A percentile compares a stretch with the other conserved stretches of the same genome.
These are phyloP conservation scores for Talaromyces liani DNA, from an alignment of 495 filamentous ascomycete genomes.

Conservation along the genomic window DNA sequence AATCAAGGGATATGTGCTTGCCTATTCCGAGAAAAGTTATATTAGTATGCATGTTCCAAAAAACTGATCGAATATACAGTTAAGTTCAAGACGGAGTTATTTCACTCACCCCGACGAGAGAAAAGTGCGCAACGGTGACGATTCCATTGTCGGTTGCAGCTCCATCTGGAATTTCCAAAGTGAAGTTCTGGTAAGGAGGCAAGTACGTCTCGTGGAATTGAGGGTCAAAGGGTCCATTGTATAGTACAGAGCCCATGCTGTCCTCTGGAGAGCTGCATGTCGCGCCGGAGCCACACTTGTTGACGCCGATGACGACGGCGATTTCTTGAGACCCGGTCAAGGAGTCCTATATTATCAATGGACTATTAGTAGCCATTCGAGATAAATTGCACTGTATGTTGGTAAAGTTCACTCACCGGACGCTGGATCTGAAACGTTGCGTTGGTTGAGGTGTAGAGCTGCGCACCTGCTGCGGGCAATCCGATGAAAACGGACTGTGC, in stretches of 20 bases:
- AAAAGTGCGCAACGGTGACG: conserved; percentile 26
- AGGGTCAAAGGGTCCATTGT: conserved; percentile 25
- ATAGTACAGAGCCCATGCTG: conserved; percentile 22
- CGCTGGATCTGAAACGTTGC: conserved; percentile 26
- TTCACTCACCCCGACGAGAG: conserved; percentile 29
- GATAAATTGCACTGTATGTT: not conserved
- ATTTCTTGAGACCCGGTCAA: conserved; percentile 23
- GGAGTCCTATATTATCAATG: conserved; percentile 16
- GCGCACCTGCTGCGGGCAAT: conserved; percentile 39
- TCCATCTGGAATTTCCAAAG: conserved; percentile 19
- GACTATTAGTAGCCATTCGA: not conserved
- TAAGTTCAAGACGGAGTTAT: not conserved
- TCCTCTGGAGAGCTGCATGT: conserved; percentile 17
- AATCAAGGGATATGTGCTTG: conserved; percentile 12
- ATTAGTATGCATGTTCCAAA: not conserved
- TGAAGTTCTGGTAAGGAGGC: conserved; percentile 30
- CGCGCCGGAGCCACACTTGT: conserved; percentile 15
- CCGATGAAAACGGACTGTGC: conserved; percentile 59
- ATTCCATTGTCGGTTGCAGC: conserved; percentile 16
- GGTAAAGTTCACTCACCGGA: conserved; percentile 16
- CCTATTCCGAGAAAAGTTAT: conserved; percentile 8
- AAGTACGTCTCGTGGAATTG: conserved; percentile 19
- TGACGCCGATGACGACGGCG: conserved; percentile 26
- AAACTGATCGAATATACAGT: not conserved
- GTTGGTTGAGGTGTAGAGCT: conserved; percentile 15